Conservation (phyloP, 2,329 filamentous ascomycete genomes). For the Colletotrichum sp. region DNA sequence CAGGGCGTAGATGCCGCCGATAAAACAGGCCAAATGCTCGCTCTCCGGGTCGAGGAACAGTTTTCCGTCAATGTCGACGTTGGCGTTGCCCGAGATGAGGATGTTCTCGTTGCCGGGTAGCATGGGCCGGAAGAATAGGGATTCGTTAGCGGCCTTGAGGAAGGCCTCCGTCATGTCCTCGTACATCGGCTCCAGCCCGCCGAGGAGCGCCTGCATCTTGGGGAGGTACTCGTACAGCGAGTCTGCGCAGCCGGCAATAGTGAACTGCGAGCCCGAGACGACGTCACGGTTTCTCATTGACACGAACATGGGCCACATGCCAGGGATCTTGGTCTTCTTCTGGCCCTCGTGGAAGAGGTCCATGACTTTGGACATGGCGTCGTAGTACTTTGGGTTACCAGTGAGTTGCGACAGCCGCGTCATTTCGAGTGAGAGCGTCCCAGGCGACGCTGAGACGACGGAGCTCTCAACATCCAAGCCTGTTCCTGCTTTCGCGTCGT, state of each 20-base stretch:
- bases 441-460: slow-evolving; percentile 53
- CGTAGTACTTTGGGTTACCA: slow-evolving; percentile 74
- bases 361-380: slow-evolving; percentile 72
- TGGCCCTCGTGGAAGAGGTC: slow-evolving; percentile 70
- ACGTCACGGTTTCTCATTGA: slow-evolving; percentile 59
- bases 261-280: slow-evolving; percentile 30
- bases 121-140: slow-evolving; percentile 69
- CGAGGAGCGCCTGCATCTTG: slow-evolving; percentile 59
- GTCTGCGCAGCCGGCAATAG: slow-evolving; percentile 44
- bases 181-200: slow-evolving; percentile 61
- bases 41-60: slow-evolving; percentile 33
- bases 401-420: slow-evolving; percentile 77
- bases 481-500: slow-evolving; percentile 37
- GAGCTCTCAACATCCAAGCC: slow-evolving; percentile 35
- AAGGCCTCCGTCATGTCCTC: slow-evolving; percentile 59
- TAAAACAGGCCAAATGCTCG: slow-evolving; percentile 57
- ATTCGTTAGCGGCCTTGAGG: slow-evolving; percentile 56
- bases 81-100: slow-evolving; percentile 53
- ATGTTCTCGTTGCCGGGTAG: slow-evolving; percentile 54
- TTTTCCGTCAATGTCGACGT: slow-evolving; percentile 22
- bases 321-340: slow-evolving; percentile 69
- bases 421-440: slow-evolving; percentile 75
- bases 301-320: slow-evolving; percentile 73
- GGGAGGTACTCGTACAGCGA: slow-evolving; percentile 47
- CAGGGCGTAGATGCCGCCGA: slow-evolving; percentile 55